phyloP scores from a whole-genome alignment of 768 basidiomycete genomes.

The Kwoniella dejecticola region DNA sequence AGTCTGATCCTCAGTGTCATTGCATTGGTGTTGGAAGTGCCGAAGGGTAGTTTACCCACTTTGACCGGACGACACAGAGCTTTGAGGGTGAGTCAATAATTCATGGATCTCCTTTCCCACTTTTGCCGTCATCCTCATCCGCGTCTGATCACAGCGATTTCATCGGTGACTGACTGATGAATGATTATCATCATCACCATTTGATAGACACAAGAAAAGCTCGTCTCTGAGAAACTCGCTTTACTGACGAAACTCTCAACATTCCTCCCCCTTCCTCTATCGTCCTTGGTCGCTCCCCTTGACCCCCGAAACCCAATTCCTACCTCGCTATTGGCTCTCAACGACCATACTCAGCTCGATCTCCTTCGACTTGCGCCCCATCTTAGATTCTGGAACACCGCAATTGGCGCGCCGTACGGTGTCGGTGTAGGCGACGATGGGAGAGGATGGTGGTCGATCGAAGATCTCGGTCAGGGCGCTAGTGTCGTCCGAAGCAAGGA shows the following conservation, averaged over 20 bases:
- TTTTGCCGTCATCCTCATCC: too few relatives aligned
- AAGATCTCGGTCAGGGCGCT: conserved; percentile 47
- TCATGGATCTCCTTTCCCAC: not conserved
- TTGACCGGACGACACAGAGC: conserved; percentile 46
- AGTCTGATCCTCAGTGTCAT: conserved; percentile 37
- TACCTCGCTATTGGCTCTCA: conserved; percentile 5
- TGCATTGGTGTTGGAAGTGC: conserved; percentile 41
- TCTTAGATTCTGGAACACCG: conserved; percentile 30
- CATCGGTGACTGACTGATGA: not conserved
- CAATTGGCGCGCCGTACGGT: conserved; percentile 6
- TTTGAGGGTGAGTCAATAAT: conserved; percentile 36
- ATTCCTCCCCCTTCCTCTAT: conserved; percentile 45
- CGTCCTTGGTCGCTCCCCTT: conserved; percentile 24
- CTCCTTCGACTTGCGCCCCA: conserved; percentile 15
- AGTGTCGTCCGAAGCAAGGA: conserved; percentile 36
- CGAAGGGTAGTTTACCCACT: conserved; percentile 45
- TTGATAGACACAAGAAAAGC: conserved; percentile 33
- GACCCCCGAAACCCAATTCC: conserved; percentile 6
- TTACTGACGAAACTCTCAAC: conserved; percentile 41
- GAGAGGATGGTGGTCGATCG: conserved; percentile 44
- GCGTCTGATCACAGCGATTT: too few relatives aligned
- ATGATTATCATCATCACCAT: not conserved
- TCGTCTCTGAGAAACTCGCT: conserved; percentile 31
- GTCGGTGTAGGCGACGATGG: conserved; percentile 17
- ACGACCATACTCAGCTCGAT: conserved; percentile 15